Evolutionary conservation across 257 asterid species (phyloP).

Genomic region (Solanum corneliomulleri): DNA sequence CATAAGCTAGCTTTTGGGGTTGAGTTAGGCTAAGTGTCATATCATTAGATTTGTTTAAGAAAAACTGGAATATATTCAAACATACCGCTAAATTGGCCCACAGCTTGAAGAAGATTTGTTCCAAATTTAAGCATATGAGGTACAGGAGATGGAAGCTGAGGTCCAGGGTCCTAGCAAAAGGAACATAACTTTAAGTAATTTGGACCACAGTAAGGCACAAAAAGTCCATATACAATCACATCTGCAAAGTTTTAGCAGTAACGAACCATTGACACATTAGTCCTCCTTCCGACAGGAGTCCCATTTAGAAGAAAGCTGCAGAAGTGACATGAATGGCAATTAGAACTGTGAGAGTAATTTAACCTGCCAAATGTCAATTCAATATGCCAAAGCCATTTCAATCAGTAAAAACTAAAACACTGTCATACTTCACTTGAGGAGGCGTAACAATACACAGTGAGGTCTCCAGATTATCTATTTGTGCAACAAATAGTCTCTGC

Average conservation of each 20-base stretch:
- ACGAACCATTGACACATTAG: conserved; percentile 43
- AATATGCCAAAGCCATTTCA: not conserved
- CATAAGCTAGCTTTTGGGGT: not conserved
- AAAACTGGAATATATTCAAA: not conserved
- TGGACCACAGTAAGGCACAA: not conserved
- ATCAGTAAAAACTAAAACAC: not conserved
- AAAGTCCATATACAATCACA: not conserved
- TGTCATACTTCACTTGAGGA: conserved; percentile 58
- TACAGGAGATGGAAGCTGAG: conserved; percentile 69
- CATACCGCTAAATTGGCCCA: conserved; percentile 83
- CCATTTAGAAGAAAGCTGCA: conserved; percentile 93
- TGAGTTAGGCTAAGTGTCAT: not conserved
- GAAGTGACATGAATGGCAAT: conserved; percentile 4
- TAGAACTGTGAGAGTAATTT: not conserved
- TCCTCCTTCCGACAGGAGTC: conserved; percentile 65
- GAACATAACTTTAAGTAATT: not conserved
- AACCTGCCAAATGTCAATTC: not conserved
- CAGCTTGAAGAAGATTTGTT: conserved; percentile 80
- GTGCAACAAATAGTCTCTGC: conserved; percentile 77
- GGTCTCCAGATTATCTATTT: conserved; percentile 54
- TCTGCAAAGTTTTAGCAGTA: not conserved
- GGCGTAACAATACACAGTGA: conserved; percentile 81
- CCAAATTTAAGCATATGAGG: conserved; percentile 64
- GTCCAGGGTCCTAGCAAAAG: conserved; percentile 61
- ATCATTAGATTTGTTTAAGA: not conserved